Evolutionary conservation across 805 yeast species (phyloP), one percentile per base, ranked within the genome.

Genomic region (Tetrapisispora phaffii): DNA sequence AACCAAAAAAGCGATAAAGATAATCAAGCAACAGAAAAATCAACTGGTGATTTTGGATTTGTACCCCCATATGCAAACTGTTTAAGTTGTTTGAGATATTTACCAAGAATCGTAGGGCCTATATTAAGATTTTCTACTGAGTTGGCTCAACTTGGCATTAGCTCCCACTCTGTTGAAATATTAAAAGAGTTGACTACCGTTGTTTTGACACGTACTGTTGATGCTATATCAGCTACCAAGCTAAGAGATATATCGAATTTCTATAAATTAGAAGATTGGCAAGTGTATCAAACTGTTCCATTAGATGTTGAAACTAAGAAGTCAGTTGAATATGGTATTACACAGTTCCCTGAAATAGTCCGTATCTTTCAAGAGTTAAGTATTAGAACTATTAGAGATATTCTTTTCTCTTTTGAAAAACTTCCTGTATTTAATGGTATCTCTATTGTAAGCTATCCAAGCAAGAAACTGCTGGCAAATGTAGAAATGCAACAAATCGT

Each of bases 1-100:
- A 15, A 20, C 7, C 23, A 38, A 31, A 23, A 44, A 46, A 34
- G 19, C 26, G n/a, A 41, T 16, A 26, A n/a, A 16, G 38, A 35
- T 7, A 37, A 38, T 9, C 33, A 10, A 7, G 26, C 38, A 16
- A 16, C 22, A 5, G 42, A 24, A 17, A 51, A 49, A 32, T 37
- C 54, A 1, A 58, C 68, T 1, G 39, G 51, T 7, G 62, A 63
- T 31, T 76, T 68, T 57, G 80, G 81, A 1, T 80, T 79, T 53
- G 57, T 81, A 20, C 89, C 90, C 3, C 80, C 82, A 1, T 68
- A 69, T 44, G 70, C 87, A 1, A 84, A 82, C 55, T 74, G 82
- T 8, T 64, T 84, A 21, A 71, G 85, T 39, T 70, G 82, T 2
- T 59, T 79, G 31, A 69, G 74, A 50, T 79, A 75, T 52, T 58